These are phyloP conservation scores for Colletotrichum kahawae DNA, from an alignment of 2,329 filamentous ascomycete species.

Conservation along the genomic window DNA sequence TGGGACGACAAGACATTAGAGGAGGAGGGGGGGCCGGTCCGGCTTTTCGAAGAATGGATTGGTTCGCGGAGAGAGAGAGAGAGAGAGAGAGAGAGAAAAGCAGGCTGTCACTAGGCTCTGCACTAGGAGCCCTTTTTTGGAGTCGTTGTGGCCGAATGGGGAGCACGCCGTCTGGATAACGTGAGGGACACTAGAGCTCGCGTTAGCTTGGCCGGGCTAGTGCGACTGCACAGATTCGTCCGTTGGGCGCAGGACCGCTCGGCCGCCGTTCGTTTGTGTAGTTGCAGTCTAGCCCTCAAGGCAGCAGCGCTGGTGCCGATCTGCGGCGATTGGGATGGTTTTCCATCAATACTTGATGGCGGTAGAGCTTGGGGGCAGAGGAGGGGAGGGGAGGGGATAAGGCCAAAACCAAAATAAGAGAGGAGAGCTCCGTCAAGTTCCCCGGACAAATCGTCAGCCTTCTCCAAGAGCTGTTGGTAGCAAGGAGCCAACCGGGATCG, in stretches of 20 bases:
- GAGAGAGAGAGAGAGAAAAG: neutral
- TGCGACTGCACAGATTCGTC: slow-evolving; percentile 14
- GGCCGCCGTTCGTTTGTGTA: slow-evolving; percentile 15
- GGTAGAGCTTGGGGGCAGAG: neutral
- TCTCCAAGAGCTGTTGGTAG: neutral
- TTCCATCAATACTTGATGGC: neutral
- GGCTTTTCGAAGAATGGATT: neutral
- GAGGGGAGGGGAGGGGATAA: neutral
- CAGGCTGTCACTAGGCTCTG: neutral
- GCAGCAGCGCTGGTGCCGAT: slow-evolving; percentile 2
- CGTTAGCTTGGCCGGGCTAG: slow-evolving; percentile 1
- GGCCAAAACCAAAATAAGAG: neutral
- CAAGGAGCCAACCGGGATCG: neutral
- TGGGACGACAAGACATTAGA: neutral
- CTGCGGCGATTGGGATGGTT: neutral
- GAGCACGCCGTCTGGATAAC: neutral
- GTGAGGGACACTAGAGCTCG: slow-evolving; percentile 1
- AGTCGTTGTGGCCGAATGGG: neutral
- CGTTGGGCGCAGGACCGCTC: slow-evolving; percentile 13
- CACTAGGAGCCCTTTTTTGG: neutral
- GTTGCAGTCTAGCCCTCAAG: neutral
- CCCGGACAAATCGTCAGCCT: neutral
- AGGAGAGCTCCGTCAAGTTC: neutral
- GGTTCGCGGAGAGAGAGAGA: neutral
- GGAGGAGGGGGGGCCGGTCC: neutral